Conservation (phyloP, 345 rosid genomes). For the Arabis alpina region DNA sequence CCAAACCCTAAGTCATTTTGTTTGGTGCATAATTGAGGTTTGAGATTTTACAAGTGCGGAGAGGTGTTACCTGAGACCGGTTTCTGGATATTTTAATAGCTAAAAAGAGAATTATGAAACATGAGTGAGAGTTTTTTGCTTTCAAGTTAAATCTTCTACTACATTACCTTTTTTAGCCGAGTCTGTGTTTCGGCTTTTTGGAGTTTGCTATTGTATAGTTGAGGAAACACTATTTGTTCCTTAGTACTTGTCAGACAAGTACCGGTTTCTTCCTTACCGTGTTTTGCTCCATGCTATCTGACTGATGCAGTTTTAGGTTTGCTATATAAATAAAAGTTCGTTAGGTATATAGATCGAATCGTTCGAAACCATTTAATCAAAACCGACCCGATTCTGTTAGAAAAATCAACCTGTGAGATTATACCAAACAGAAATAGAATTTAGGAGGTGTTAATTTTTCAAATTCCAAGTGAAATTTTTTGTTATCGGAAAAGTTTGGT, state of each 20-base stretch:
- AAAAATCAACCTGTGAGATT: too few species aligned
- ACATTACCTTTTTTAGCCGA: neutral
- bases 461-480: too few species aligned
- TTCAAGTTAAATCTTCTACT: neutral
- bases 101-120: conserved; percentile 26
- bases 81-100: conserved; percentile 18
- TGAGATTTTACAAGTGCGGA: conserved; percentile 23
- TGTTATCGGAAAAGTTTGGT: too few species aligned
- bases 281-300: conserved; percentile 2
- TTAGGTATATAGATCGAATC: too few species aligned
- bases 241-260: neutral
- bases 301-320: neutral
- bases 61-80: conserved; percentile 29
- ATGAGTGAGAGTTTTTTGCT: conserved; percentile 15
- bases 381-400: too few species aligned
- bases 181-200: conserved; percentile 9
- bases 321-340: too few species aligned
- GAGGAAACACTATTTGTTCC: conserved; percentile 31
- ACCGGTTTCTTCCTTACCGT: neutral
- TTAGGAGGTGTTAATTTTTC: too few species aligned
- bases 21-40: conserved; percentile 27
- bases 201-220: conserved; percentile 11
- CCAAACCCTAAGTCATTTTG: conserved; percentile 3
- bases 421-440: too few species aligned
- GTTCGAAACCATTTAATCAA: too few species aligned